Evolutionary conservation across 371 early-diverging fungal species (phyloP).

Genomic region (Capniomyces stellatus): DNA sequence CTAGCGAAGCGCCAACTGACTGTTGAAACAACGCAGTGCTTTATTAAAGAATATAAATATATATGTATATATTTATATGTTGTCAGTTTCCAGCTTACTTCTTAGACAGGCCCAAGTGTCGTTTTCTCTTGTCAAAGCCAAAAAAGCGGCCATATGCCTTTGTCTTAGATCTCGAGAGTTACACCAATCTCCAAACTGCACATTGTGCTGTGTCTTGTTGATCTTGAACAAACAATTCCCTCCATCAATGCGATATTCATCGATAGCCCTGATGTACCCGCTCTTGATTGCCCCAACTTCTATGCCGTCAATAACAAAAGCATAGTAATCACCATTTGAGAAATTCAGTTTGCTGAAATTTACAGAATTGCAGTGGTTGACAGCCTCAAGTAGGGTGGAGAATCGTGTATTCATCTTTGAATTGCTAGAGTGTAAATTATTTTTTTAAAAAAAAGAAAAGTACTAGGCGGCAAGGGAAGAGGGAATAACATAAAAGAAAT

Average conservation of each 20-base stretch:
- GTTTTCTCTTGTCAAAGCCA: neutral
- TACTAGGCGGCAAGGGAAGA: too few relatives aligned
- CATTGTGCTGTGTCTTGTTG: neutral
- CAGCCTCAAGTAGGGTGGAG: neutral
- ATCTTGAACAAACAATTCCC: neutral
- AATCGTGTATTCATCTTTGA: too few relatives aligned
- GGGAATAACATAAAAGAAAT: too few relatives aligned
- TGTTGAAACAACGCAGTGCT: too few relatives aligned
- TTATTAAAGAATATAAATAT: too few relatives aligned
- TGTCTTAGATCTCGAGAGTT: neutral
- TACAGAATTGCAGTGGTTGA: neutral
- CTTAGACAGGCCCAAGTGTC: neutral
- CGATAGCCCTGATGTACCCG: neutral
- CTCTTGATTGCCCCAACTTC: neutral
- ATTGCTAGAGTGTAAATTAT: too few relatives aligned
- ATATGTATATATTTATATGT: too few relatives aligned
- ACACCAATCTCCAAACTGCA: neutral
- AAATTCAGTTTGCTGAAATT: neutral
- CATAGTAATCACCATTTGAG: neutral
- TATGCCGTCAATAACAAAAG: neutral
- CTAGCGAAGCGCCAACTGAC: too few relatives aligned
- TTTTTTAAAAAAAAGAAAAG: too few relatives aligned
- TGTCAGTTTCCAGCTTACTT: neutral
- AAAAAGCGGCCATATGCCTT: neutral
- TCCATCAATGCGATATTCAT: neutral